Conservation (phyloP, 306 rosid species). For the Acmispon strigosus region DNA sequence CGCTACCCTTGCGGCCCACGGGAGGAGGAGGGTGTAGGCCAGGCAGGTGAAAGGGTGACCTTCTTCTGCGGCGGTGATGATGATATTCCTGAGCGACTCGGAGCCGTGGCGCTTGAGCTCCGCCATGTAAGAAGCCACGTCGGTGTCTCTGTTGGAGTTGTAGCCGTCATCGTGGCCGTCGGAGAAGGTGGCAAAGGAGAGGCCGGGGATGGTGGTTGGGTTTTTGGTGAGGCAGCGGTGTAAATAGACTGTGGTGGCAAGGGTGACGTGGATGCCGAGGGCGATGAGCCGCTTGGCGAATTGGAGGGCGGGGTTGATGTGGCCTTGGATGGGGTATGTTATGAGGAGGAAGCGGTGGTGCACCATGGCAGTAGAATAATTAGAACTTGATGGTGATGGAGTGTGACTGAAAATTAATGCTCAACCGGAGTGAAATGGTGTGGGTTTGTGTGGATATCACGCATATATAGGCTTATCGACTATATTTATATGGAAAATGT, state of each 20-base stretch:
- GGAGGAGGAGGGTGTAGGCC: slow-evolving; percentile 21
- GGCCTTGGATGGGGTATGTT: slow-evolving; percentile 42
- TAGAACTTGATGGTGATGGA: no score
- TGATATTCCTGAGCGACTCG: not conserved
- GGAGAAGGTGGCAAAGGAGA: slow-evolving; percentile 30
- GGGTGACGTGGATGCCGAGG: slow-evolving; percentile 32
- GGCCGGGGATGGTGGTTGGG: slow-evolving; percentile 3
- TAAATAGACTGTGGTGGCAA: slow-evolving; percentile 12
- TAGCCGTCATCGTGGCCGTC: slow-evolving; percentile 41
- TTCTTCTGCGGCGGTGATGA: not conserved
- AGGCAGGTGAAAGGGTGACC: slow-evolving; percentile 32
- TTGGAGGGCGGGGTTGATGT: slow-evolving; percentile 44
- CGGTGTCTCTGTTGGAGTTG: not conserved
- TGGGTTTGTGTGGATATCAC: no score
- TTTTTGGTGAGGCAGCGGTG: slow-evolving; percentile 13
- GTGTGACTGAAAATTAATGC: no score
- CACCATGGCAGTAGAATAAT: no score
- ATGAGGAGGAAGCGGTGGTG: slow-evolving; percentile 29
- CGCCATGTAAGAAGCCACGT: not conserved
- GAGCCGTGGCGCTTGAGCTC: slow-evolving; percentile 30
- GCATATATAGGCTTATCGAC: no score
- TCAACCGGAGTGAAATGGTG: no score
- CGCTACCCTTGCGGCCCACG: slow-evolving; percentile 37
- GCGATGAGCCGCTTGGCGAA: slow-evolving; percentile 29
- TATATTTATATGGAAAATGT: no score